Percentiles rank a stretch among this genome's conserved stretches.
Conservation (phyloP, 2,329 filamentous ascomycete species). For the Calonectria pseudoreteaudii region DNA sequence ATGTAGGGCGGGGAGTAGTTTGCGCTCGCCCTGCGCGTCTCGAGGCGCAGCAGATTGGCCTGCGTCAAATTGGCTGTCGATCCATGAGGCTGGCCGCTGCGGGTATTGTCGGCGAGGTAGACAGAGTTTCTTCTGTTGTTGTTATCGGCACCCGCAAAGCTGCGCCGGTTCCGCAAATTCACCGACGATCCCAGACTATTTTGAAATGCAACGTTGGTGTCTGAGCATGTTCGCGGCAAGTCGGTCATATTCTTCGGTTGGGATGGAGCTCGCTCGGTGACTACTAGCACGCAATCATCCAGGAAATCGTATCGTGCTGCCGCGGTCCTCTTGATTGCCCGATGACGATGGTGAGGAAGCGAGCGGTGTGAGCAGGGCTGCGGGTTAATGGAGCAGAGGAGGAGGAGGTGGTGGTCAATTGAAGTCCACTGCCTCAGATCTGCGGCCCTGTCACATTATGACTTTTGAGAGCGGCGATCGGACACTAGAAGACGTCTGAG, state of each 20-base stretch:
- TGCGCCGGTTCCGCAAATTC: neutral
- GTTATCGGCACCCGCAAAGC: neutral
- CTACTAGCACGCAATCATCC: neutral
- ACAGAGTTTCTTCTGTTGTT: neutral
- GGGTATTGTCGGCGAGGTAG: neutral
- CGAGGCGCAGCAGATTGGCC: neutral
- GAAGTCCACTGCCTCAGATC: neutral
- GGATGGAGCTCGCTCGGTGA: neutral
- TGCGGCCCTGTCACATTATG: neutral
- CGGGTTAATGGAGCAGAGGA: neutral
- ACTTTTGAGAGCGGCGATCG: neutral
- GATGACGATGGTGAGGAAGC: neutral
- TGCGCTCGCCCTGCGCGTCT: neutral
- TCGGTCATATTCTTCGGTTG: neutral
- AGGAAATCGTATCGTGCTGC: neutral
- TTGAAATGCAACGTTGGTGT: neutral
- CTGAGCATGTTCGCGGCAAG: neutral
- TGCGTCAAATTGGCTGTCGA: neutral
- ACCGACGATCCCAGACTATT: neutral
- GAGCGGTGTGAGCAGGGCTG: neutral
- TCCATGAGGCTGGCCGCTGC: neutral
- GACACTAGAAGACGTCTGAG: neutral
- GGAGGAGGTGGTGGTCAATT: no score
- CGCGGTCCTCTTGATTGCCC: neutral
- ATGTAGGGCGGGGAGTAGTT: neutral